Conservation (phyloP, 2,329 filamentous ascomycete species). For the Penicillium sp. region DNA sequence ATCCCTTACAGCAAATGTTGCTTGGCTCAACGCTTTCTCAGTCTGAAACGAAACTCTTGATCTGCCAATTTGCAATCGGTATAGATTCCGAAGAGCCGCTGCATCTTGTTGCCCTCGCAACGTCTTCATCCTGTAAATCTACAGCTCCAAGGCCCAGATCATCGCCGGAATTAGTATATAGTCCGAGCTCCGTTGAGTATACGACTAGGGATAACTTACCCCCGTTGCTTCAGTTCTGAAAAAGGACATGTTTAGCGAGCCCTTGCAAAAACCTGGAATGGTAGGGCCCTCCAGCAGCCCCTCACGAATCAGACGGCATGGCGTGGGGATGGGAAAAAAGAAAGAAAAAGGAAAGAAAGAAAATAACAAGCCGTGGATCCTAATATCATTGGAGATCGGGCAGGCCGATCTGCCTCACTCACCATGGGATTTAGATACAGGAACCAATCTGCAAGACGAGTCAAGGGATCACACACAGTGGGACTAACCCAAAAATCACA, state of each 20-base stretch:
- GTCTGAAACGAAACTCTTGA: slow-evolving; percentile 7
- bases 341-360: not conserved
- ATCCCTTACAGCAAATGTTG: slow-evolving; percentile 15
- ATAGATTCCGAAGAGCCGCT: slow-evolving; percentile 4
- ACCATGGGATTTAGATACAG: not conserved
- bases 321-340: not conserved
- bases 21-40: slow-evolving; percentile 6
- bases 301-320: not conserved
- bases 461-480: not conserved
- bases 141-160: not conserved
- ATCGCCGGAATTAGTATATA: not conserved
- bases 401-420: not conserved
- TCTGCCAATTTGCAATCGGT: not conserved
- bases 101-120: slow-evolving; percentile 2
- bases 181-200: not conserved
- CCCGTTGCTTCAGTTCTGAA: not conserved
- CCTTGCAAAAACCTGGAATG: slow-evolving; percentile 2
- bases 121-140: not conserved
- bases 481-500: not conserved
- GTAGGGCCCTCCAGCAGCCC: not conserved
- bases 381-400: not conserved
- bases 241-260: not conserved
- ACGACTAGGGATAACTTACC: not conserved
- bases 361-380: not conserved
- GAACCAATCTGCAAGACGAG: not conserved